These are phyloP conservation scores for Colletotrichum sp. DNA, from an alignment of 2,329 filamentous ascomycete genomes.

Conservation along the genomic window DNA sequence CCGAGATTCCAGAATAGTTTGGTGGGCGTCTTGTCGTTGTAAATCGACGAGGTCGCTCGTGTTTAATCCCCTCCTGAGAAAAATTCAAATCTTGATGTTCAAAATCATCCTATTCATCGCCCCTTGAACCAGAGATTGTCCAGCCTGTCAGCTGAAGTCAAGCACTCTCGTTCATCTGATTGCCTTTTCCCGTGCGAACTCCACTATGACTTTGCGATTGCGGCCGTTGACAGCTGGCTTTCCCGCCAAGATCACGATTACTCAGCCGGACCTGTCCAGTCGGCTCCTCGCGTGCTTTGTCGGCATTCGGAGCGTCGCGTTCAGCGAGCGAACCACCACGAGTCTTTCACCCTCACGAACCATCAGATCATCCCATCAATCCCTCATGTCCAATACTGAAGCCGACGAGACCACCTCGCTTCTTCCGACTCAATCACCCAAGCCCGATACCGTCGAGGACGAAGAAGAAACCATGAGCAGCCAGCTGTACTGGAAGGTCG, in stretches of 20 bases:
- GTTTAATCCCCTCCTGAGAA: rapidly evolving
- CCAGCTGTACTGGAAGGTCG: slow-evolving; percentile 62
- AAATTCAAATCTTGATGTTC: not conserved
- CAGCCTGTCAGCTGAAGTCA: not conserved
- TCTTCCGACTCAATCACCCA: not conserved
- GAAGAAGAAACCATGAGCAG: slow-evolving; percentile 24
- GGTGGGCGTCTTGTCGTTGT: not conserved
- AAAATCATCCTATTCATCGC: not conserved
- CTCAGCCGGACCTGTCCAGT: not conserved
- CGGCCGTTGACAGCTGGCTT: not conserved
- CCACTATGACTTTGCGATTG: not conserved
- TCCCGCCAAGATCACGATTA: not conserved
- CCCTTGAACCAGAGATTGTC: not conserved
- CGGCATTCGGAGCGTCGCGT: not conserved
- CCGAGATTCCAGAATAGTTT: not conserved
- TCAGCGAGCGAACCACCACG: not conserved
- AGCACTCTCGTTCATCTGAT: not conserved
- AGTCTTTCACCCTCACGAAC: not conserved
- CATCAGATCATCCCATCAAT: not conserved
- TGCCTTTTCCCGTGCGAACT: not conserved
- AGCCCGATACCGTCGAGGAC: not conserved
- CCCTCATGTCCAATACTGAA: not conserved
- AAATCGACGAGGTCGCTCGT: not conserved
- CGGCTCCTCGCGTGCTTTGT: not conserved
- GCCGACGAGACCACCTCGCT: not conserved